These are phyloP conservation scores for Aspergillus costaricaensis DNA, from an alignment of 2,329 filamentous ascomycete species.

Conservation along the genomic window DNA sequence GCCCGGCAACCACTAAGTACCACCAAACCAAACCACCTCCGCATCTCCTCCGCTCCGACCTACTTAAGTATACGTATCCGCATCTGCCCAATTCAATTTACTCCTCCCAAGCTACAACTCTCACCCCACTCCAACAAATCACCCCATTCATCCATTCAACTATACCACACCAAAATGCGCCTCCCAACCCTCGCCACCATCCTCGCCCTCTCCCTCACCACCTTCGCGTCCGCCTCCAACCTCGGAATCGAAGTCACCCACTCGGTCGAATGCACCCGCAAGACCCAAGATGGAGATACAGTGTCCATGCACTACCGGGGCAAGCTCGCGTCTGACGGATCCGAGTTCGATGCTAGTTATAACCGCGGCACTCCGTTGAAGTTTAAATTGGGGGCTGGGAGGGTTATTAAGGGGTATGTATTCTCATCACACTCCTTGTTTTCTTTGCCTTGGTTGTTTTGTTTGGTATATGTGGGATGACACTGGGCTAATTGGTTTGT, in stretches of 20 bases:
- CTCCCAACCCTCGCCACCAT: constrained; percentile 27
- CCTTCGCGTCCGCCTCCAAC: constrained; percentile 51
- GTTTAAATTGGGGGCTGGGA: constrained; percentile 76
- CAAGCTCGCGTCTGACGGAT: constrained; percentile 71
- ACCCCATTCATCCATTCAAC: no score
- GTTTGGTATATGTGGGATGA: neutral
- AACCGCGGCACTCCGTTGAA: constrained; percentile 72
- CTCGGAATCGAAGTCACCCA: constrained; percentile 78
- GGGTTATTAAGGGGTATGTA: constrained; percentile 84
- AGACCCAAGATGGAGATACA: constrained; percentile 72
- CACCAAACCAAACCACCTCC: no score
- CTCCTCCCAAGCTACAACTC: no score
- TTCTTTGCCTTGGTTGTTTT: no score
- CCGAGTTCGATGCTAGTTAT: constrained; percentile 82
- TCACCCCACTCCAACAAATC: no score
- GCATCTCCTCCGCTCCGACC: no score
- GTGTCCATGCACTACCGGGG: constrained; percentile 88
- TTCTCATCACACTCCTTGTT: constrained; percentile 7
- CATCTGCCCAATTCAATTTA: no score
- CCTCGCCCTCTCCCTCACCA: constrained; percentile 42
- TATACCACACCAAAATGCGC: no score
- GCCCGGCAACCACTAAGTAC: no score
- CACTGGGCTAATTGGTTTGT: neutral
- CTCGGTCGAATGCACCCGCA: constrained; percentile 75
- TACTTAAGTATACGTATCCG: no score